Percentiles rank a stretch among this genome's conserved stretches.
Conservation (phyloP, 2,329 filamentous ascomycete genomes). For the Xylaria sp. region DNA sequence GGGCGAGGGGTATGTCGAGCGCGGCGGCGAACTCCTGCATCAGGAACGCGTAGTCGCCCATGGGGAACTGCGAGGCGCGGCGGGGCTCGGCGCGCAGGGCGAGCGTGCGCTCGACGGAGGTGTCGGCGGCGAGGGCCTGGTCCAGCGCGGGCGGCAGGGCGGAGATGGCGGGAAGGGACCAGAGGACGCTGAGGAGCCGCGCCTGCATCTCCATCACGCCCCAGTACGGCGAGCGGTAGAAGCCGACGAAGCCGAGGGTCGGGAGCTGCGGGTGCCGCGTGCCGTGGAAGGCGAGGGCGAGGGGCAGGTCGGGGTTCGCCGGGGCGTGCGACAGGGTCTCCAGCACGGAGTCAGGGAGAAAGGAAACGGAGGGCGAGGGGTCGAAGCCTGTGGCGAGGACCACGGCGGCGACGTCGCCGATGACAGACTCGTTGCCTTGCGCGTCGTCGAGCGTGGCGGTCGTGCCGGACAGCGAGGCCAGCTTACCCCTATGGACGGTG, state of each 20-base stretch:
- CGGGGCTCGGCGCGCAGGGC: conserved; percentile 55
- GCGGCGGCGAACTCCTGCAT: conserved; percentile 70
- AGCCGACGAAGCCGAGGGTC: conserved; percentile 76
- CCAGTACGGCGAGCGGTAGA: conserved; percentile 86
- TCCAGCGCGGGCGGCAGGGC: conserved; percentile 36
- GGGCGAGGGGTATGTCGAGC: conserved; percentile 52
- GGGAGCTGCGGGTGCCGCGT: conserved; percentile 64
- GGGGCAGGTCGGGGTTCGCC: conserved; percentile 56
- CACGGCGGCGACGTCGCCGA: conserved; percentile 66
- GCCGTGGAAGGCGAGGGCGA: conserved; percentile 69
- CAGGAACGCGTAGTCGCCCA: conserved; percentile 78
- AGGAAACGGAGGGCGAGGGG: conserved; percentile 64
- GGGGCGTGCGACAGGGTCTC: conserved; percentile 60
- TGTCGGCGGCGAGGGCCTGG: conserved; percentile 47
- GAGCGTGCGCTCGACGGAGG: conserved; percentile 50
- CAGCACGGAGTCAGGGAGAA: conserved; percentile 61
- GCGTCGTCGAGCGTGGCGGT: conserved; percentile 35
- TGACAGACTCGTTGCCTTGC: conserved; percentile 41
- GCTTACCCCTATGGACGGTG: conserved; percentile 51
- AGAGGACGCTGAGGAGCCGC: conserved; percentile 64
- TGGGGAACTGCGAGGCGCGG: conserved; percentile 71
- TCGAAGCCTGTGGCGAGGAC: conserved; percentile 78
- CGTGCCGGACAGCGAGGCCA: conserved; percentile 41
- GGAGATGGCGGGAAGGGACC: conserved; percentile 45
- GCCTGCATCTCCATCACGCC: conserved; percentile 87